phyloP scores from a whole-genome alignment of 768 basidiomycete genomes.

The Tulasnella sp. region DNA sequence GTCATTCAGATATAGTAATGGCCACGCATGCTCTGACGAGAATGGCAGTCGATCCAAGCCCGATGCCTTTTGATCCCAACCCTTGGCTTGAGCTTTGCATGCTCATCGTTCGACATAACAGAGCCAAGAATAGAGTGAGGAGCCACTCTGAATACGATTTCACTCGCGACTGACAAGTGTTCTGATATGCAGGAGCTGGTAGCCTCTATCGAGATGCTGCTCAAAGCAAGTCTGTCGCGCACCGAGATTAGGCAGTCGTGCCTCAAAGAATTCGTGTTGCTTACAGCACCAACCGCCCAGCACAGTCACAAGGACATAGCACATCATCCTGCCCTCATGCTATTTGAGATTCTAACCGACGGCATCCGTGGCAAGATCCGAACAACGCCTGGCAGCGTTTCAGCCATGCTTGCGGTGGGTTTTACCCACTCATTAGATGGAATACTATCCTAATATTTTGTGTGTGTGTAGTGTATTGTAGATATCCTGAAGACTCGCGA shows the following conservation, averaged over 20 bases:
- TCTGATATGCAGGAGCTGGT: conserved; percentile 43
- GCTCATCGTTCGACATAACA: conserved; percentile 50
- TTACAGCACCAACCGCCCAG: conserved; percentile 34
- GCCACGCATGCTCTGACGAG: conserved; percentile 45
- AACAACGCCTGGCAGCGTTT: background rate
- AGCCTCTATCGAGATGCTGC: conserved; percentile 45
- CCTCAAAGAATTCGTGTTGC: conserved; percentile 40
- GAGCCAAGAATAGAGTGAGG: conserved; percentile 42
- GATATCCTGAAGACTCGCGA: conserved; percentile 1
- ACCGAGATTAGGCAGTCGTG: conserved; percentile 36
- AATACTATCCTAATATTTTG: background rate
- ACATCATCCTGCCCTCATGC: background rate
- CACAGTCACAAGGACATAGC: background rate
- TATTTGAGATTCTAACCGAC: conserved; percentile 10
- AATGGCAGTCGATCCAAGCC: conserved; percentile 45
- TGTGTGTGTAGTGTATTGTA: conserved; percentile 1
- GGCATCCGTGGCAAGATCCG: conserved; percentile 4
- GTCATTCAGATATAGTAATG: conserved; percentile 42
- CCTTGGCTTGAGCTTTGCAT: conserved; percentile 44
- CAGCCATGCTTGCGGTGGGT: conserved; percentile 11
- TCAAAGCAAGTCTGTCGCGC: conserved; percentile 44
- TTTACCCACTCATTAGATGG: background rate
- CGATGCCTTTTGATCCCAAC: conserved; percentile 43
- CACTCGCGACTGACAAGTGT: too few species aligned
- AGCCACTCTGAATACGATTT: too few species aligned